Conservation (phyloP, 306 rosid genomes). For the Medicago ruthenica region DNA sequence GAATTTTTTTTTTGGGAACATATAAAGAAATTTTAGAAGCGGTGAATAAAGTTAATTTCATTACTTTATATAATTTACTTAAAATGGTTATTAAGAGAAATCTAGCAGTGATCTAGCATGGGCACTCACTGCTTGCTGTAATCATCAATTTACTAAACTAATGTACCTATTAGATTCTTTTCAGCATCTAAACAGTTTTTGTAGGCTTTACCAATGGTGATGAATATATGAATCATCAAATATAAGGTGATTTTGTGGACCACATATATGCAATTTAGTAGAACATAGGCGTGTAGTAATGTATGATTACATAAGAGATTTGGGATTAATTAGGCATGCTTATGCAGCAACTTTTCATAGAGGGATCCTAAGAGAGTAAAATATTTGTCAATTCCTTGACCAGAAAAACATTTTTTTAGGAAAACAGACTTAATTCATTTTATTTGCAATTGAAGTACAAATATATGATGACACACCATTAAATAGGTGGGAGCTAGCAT, state of each 20-base stretch:
- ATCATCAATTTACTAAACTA: neutral
- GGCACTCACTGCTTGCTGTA: neutral
- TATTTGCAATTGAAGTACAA: too few relatives aligned
- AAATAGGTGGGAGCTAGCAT: too few relatives aligned
- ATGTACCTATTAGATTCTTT: conserved; percentile 16
- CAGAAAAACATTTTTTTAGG: neutral
- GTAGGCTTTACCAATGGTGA: neutral
- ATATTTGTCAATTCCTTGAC: conserved; percentile 12
- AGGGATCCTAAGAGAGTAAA: conserved; percentile 30
- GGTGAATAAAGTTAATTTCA: too few relatives aligned
- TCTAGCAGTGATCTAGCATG: conserved; percentile 35
- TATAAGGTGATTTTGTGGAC: conserved; percentile 50
- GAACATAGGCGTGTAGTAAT: conserved; percentile 38
- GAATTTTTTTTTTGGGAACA: too few relatives aligned
- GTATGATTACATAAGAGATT: conserved; percentile 34
- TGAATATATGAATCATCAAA: conserved; percentile 43
- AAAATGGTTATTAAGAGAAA: conserved; percentile 29
- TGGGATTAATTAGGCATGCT: conserved; percentile 57
- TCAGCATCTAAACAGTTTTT: conserved; percentile 1
- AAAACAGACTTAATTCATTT: too few relatives aligned
- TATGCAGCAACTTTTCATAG: conserved; percentile 42
- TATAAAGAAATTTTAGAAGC: too few relatives aligned
- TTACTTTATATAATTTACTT: conserved; percentile 28
- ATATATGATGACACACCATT: too few relatives aligned
- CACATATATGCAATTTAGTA: conserved; percentile 44